These are phyloP conservation scores for Cerrena zonata DNA, from an alignment of 1,284 basidiomycete species.

Conservation along the genomic window DNA sequence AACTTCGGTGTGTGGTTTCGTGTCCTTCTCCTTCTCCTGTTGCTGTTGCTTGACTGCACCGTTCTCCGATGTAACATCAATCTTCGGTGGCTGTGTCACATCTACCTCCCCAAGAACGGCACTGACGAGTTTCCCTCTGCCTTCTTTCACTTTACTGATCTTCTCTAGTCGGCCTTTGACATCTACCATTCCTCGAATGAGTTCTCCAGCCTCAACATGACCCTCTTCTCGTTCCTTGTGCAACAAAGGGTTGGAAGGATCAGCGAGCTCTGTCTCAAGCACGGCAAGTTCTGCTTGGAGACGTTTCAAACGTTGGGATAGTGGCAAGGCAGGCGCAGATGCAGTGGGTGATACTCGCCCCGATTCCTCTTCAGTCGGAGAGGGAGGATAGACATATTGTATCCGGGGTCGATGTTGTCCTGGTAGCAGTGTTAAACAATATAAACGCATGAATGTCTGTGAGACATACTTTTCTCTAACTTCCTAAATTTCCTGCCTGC, in stretches of 20 bases:
- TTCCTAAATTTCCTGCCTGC: constrained; percentile 63
- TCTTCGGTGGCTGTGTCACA: constrained; percentile 15
- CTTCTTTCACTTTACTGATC: constrained; percentile 60
- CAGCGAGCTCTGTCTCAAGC: constrained; percentile 64
- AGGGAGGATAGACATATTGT: constrained; percentile 64
- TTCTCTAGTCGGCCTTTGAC: constrained; percentile 62
- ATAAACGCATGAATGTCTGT: not conserved
- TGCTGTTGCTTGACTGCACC: constrained; percentile 16
- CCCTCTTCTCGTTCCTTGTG: constrained; percentile 46
- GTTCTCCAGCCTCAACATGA: constrained; percentile 66
- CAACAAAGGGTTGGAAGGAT: constrained; percentile 62
- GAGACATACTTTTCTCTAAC: constrained; percentile 51
- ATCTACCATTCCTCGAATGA: constrained; percentile 70
- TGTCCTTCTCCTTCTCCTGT: constrained; percentile 16
- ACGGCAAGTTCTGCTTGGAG: constrained; percentile 60
- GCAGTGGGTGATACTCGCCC: constrained; percentile 19
- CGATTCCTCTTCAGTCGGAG: constrained; percentile 40
- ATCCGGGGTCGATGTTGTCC: constrained; percentile 44
- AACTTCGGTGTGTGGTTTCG: constrained; percentile 22
- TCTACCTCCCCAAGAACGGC: constrained; percentile 46
- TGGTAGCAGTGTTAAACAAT: constrained; percentile 15
- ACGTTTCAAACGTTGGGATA: constrained; percentile 56
- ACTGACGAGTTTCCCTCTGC: constrained; percentile 59
- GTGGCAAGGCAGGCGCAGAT: constrained; percentile 30
- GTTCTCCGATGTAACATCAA: constrained; percentile 5